phyloP scores from a whole-genome alignment of 192 early-diverging fungal genomes.

The Pecoramyces ruminantium region DNA sequence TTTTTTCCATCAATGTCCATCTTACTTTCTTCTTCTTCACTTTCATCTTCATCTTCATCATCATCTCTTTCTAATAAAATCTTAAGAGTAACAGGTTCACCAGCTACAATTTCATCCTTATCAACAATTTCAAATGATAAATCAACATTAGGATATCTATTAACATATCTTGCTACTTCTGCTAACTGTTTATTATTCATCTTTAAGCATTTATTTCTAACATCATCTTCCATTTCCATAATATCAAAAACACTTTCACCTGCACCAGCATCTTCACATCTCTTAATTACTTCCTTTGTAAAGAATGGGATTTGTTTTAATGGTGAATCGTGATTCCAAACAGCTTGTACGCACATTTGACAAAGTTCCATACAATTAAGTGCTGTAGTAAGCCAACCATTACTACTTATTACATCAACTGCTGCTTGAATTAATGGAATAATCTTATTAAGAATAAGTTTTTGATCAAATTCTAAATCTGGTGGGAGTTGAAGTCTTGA shows the following conservation, averaged over 20 bases:
- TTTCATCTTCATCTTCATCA: constrained; percentile 51
- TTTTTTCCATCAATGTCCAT: background rate
- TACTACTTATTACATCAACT: constrained; percentile 84
- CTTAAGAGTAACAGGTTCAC: constrained; percentile 42
- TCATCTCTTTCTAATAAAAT: constrained; percentile 68
- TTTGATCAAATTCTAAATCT: constrained; percentile 88
- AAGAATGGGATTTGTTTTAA: constrained; percentile 87
- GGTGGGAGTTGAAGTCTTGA: constrained; percentile 71
- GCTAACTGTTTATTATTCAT: constrained; percentile 46
- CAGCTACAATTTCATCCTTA: constrained; percentile 29
- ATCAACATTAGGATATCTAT: constrained; percentile 88
- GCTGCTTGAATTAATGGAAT: constrained; percentile 79
- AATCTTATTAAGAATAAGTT: constrained; percentile 34
- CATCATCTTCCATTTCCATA: constrained; percentile 82
- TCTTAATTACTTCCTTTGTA: constrained; percentile 46
- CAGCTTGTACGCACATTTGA: constrained; percentile 92
- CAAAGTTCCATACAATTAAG: constrained; percentile 88
- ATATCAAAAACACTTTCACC: constrained; percentile 76
- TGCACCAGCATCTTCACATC: constrained; percentile 48
- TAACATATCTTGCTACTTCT: constrained; percentile 72
- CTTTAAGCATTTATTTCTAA: constrained; percentile 31
- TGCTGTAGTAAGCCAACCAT: constrained; percentile 79
- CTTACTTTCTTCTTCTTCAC: constrained; percentile 5
- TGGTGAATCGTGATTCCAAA: constrained; percentile 86
- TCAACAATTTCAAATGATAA: constrained; percentile 50